These are phyloP conservation scores for Trichoderma orchidacearum DNA, from an alignment of 495 filamentous ascomycete species.

Conservation along the genomic window DNA sequence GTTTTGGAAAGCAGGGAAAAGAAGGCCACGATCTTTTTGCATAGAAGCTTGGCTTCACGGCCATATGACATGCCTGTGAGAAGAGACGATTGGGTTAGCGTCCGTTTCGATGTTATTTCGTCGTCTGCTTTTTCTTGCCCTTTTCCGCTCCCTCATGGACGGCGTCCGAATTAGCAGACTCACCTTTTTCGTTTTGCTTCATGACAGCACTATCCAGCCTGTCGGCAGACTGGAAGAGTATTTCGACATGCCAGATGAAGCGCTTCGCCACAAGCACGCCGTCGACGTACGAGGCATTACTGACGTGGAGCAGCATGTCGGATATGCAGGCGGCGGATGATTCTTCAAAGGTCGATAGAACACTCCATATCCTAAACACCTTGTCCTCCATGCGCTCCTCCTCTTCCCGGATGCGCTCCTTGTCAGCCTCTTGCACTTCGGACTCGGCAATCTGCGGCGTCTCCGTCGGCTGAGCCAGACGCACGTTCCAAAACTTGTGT, in stretches of 20 bases:
- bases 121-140: not conserved
- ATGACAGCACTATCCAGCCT: slow-evolving; percentile 62
- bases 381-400: slow-evolving; percentile 97
- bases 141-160: too few species aligned
- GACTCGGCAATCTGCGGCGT: slow-evolving; percentile 9
- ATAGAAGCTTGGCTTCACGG: slow-evolving; percentile 90
- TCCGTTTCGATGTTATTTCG: too few species aligned
- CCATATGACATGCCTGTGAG: slow-evolving; percentile 69
- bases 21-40: slow-evolving; percentile 98
- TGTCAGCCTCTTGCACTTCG: slow-evolving; percentile 30
- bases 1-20: slow-evolving; percentile 88
- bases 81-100: slow-evolving; percentile 3
- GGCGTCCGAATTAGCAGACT: too few species aligned
- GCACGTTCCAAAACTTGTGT: slow-evolving; percentile 99
- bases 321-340: slow-evolving; percentile 97
- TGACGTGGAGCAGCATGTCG: slow-evolving; percentile 98
- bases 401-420: slow-evolving; percentile 62
- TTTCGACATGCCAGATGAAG: slow-evolving; percentile 92
- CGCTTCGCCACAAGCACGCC: slow-evolving; percentile 91
- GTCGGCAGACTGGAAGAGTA: slow-evolving; percentile 83
- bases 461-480: slow-evolving; percentile 45
- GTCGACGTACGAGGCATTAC: slow-evolving; percentile 92
- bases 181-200: slow-evolving; percentile 61
- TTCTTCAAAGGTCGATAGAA: slow-evolving; percentile 92
- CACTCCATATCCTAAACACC: slow-evolving; percentile 96